Percentiles rank a stretch among this genome's conserved stretches.
phyloP scores from a whole-genome alignment of 805 yeast species.

The Starmerella scarabaei region DNA sequence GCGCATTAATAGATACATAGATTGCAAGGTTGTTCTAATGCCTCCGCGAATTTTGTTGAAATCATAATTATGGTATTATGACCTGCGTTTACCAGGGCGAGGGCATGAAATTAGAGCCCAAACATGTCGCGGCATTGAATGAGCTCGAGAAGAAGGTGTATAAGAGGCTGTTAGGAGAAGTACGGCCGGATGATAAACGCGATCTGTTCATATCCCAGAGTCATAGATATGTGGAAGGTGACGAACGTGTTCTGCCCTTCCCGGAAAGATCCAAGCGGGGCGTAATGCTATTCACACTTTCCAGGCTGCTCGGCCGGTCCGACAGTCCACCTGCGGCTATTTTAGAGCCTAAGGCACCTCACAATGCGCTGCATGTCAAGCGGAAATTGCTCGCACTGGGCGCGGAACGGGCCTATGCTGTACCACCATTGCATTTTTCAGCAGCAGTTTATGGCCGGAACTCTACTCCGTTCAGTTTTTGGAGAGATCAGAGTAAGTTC shows the following conservation, averaged over 20 bases:
- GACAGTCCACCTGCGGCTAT: conserved; percentile 6
- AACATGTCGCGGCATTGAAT: conserved; percentile 10
- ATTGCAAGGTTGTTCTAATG: neutral
- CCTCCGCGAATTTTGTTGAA: neutral
- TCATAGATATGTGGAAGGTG: conserved; percentile 11
- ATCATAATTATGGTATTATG: neutral
- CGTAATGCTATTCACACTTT: conserved; percentile 11
- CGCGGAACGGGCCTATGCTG: conserved; percentile 4
- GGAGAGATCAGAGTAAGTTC: conserved; percentile 3
- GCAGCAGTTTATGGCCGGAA: conserved; percentile 12
- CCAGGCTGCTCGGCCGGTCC: conserved; percentile 4
- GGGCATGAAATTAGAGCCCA: conserved; percentile 11
- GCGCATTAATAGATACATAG: neutral
- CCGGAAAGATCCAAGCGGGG: conserved; percentile 18
- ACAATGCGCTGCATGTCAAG: conserved; percentile 4
- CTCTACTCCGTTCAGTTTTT: conserved; percentile 13
- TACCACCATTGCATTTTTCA: conserved; percentile 5
- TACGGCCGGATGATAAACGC: neutral
- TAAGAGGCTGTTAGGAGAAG: conserved; percentile 7
- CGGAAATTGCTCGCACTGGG: conserved; percentile 11
- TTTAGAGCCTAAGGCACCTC: conserved; percentile 1
- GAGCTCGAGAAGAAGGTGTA: conserved; percentile 11
- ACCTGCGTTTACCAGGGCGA: neutral
- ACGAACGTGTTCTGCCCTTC: conserved; percentile 19
- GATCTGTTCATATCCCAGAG: conserved; percentile 11